These are phyloP conservation scores for Chlamydomonas incerta DNA, from an alignment of 139 green algal species.

Conservation along the genomic window DNA sequence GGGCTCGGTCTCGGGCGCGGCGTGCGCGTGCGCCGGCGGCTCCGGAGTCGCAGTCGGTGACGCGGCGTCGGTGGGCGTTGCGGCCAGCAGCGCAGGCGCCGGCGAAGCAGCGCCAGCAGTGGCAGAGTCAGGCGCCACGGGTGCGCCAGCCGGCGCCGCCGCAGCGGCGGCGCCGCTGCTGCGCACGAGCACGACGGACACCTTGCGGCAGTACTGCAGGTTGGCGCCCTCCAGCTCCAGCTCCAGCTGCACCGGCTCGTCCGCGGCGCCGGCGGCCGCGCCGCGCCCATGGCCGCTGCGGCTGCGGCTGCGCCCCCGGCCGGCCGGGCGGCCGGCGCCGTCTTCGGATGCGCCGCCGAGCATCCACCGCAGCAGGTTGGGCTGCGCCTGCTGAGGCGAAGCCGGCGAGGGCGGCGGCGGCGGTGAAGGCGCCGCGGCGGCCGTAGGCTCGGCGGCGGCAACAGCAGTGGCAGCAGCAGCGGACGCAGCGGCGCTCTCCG, in stretches of 20 bases:
- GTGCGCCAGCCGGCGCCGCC: not conserved
- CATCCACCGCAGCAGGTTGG: not conserved
- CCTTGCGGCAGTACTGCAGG: conserved; percentile 32
- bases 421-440: no score
- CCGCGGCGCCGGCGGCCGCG: not conserved
- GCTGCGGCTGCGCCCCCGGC: not conserved
- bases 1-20: no score
- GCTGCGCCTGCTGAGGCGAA: no score
- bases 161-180: not conserved
- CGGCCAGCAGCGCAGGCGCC: no score
- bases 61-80: not conserved
- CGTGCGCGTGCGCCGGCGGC: no score
- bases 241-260: conserved; percentile 13
- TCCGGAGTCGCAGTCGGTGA: not conserved
- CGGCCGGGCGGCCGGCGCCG: no score
- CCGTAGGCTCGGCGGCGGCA: not conserved
- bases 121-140: not conserved
- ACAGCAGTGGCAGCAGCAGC: no score
- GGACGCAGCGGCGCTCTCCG: no score
- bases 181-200: not conserved
- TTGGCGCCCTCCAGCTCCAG: conserved; percentile 37
- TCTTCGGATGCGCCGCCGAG: no score
- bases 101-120: not conserved
- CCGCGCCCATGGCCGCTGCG: not conserved
- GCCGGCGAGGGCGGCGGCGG: no score